Percentiles rank a stretch among this genome's conserved stretches.
phyloP scores from a whole-genome alignment of 2,329 filamentous ascomycete genomes.

The Curvularia verruculosa region DNA sequence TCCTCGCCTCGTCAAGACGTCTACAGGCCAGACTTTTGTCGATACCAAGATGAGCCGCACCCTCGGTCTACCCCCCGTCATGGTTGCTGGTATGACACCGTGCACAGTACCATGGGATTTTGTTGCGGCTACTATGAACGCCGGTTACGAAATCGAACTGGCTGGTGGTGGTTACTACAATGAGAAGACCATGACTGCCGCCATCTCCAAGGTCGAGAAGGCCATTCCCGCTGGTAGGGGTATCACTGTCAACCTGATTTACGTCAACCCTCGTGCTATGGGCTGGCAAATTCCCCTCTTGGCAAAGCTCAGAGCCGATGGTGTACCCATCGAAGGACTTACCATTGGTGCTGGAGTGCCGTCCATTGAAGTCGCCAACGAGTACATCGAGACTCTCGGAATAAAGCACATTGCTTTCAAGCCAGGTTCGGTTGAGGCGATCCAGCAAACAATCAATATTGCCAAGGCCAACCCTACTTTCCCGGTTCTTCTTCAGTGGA shows the following conservation, averaged over 20 bases:
- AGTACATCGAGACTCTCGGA: slow-evolving; percentile 63
- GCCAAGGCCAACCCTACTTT: slow-evolving; percentile 55
- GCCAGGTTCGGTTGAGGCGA: slow-evolving; percentile 54
- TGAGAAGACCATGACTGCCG: slow-evolving; percentile 52
- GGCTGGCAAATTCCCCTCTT: slow-evolving; percentile 60
- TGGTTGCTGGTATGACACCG: slow-evolving; percentile 59
- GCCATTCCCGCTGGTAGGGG: slow-evolving; percentile 56
- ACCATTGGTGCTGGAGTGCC: slow-evolving; percentile 58
- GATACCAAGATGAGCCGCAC: slow-evolving; percentile 75
- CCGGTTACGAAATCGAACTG: slow-evolving; percentile 57
- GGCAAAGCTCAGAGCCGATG: slow-evolving; percentile 54
- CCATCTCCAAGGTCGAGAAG: slow-evolving; percentile 54
- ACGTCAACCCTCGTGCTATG: slow-evolving; percentile 60
- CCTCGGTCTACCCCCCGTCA: slow-evolving; percentile 55
- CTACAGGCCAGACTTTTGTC: slow-evolving; percentile 85
- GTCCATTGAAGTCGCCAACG: slow-evolving; percentile 55
- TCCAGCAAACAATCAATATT: slow-evolving; percentile 56
- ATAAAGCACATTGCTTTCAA: slow-evolving; percentile 58
- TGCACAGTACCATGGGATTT: slow-evolving; percentile 58
- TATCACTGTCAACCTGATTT: slow-evolving; percentile 61
- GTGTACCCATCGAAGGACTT: slow-evolving; percentile 55
- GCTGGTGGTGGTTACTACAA: slow-evolving; percentile 60
- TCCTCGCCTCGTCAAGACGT: slow-evolving; percentile 88
- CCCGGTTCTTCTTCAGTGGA: slow-evolving; percentile 58
- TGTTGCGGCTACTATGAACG: slow-evolving; percentile 61